A percentile compares a stretch with the other conserved stretches of the same genome.
Conservation (phyloP, 352 stramenopile species). For the Poterioochromonas sp. region DNA sequence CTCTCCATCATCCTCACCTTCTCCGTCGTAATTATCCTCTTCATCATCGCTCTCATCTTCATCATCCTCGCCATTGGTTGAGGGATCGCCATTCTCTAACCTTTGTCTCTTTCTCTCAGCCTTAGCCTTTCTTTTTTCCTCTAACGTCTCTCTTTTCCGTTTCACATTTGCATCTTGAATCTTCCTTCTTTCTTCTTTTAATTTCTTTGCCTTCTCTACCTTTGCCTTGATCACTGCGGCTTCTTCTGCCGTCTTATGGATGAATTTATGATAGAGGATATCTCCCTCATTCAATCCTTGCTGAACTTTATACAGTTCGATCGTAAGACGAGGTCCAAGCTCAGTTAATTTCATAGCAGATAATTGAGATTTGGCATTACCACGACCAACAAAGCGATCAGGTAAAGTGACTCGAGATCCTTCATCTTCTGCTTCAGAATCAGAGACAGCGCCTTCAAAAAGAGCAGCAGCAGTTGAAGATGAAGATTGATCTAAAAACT, state of each 20-base stretch:
- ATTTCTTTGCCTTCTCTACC: conserved; percentile 45
- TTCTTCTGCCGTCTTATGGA: conserved; percentile 70
- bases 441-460: conserved; percentile 65
- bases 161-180: conserved; percentile 75
- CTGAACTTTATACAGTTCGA: conserved; percentile 92
- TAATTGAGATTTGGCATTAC: conserved; percentile 81
- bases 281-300: conserved; percentile 86
- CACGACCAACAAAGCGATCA: conserved; percentile 74
- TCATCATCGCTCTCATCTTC: conserved; percentile 32
- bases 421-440: conserved; percentile 92
- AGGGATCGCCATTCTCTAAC: background rate
- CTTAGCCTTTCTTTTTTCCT: conserved; percentile 46
- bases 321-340: conserved; percentile 82
- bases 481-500: conserved; percentile 90
- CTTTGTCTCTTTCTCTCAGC: conserved; percentile 31
- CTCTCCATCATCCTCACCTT: conserved; percentile 9
- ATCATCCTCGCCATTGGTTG: conserved; percentile 20
- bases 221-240: conserved; percentile 48
- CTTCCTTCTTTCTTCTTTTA: conserved; percentile 70
- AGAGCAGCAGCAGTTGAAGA: conserved; percentile 60
- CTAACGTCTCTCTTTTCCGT: conserved; percentile 63
- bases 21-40: conserved; percentile 29
- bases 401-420: conserved; percentile 61
- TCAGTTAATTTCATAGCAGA: conserved; percentile 65
- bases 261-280: conserved; percentile 91